Percentiles rank a stretch among this genome's conserved stretches.
These are phyloP conservation scores for Globisporangium canariense DNA, from an alignment of 352 stramenopile species.

Conservation along the genomic window DNA sequence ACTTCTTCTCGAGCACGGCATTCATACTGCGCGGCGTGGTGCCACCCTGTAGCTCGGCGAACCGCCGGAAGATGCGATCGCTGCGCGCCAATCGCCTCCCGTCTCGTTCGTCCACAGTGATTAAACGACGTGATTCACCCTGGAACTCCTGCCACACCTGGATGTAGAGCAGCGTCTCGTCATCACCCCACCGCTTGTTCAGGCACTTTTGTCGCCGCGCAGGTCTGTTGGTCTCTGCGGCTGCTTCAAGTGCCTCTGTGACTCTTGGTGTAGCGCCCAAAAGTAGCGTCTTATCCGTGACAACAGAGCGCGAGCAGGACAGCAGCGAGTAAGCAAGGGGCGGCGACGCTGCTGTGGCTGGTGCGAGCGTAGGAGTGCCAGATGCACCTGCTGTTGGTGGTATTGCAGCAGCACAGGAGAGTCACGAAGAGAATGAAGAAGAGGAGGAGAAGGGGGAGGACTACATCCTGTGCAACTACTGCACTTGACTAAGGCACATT, in stretches of 20 bases:
- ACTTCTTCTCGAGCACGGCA: no score
- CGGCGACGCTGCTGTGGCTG: not conserved
- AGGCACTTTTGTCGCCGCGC: no score
- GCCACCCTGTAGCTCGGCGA: no score
- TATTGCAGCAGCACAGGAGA: conserved; percentile 3
- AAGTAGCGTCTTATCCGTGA: not conserved
- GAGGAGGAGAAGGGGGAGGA: conserved; percentile 38
- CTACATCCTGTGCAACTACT: conserved; percentile 44
- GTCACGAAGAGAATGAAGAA: conserved; percentile 3
- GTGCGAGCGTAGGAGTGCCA: not conserved
- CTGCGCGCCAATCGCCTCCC: no score
- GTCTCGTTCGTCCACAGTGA: no score
- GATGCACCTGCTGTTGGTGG: not conserved
- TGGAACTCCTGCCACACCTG: no score
- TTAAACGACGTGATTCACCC: no score
- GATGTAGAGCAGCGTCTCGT: no score
- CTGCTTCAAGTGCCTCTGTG: not conserved
- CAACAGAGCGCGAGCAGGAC: not conserved
- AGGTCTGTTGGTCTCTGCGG: not conserved
- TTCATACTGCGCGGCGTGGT: no score
- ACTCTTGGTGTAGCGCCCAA: not conserved
- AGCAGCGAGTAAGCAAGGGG: not conserved
- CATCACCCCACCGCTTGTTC: no score
- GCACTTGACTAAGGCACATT: no score
- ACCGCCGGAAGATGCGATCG: no score